Base-by-base conservation (phyloP, 2,329 filamentous ascomycete genomes). In the Botrytis deweyae region DNA sequence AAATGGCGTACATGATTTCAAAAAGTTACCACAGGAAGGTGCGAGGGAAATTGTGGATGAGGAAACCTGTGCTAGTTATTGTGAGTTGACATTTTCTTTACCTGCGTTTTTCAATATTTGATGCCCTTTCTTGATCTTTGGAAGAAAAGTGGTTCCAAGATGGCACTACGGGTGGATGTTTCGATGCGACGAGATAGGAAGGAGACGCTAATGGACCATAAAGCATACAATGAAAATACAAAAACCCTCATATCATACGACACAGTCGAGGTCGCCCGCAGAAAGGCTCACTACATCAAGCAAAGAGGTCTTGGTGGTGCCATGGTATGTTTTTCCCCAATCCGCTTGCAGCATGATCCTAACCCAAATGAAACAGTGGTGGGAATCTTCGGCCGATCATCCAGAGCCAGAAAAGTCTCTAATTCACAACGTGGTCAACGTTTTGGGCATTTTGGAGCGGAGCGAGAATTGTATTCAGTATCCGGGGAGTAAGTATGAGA, bases 1-100 rank as follows among this genome's bases (percentile, higher is more conserved):
- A 84, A 86, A 88, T 12, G 94, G 94, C 1, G 89, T 97, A 1
- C 93, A 92, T 85, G 95, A 98, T 82, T 98, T 92, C 86, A 98
- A 97, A 85, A 90, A 86, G 42, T 86, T 98, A 66, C 95, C 95
- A 0, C 86, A 90, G 1, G 83, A 87, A 0, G 92, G 91, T 0
- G 87, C 92, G 0, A 81, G 87, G 69, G 93, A 94, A 80, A 80
- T 85, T 55, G 84, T 88, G 65, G 94, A 98, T 79, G 79, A 84
- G 0, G 86, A 87, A 42, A 86, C 88, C 4, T 87, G 89, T 2
- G 94, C 93, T 3, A 93, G 90, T 63, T 98, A 92, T 84, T 93
- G 91, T 82, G 25, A 62, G 71, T 58, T 44, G 42, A 20, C 25
- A 3, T 49, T 40, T 65, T 64, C 12, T 29, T 29, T 22, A 7